Evolutionary conservation across 192 early-diverging fungal species (phyloP).

Genomic region (Mortierella claussenii): DNA sequence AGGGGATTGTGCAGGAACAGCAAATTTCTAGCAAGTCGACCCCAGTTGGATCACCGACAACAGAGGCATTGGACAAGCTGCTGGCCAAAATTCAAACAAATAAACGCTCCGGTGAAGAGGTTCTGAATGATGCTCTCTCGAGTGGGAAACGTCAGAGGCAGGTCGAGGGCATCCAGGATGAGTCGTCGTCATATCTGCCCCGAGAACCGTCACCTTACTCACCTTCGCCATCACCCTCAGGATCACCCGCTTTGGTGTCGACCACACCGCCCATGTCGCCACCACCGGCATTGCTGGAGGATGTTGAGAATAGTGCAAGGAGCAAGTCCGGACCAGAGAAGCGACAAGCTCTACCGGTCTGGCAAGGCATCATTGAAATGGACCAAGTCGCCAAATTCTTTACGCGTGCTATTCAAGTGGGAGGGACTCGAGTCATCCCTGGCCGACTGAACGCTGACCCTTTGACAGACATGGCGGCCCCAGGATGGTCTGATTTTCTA

Average conservation of each 20-base stretch:
- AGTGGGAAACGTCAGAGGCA: slow-evolving; percentile 51
- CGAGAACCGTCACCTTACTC: slow-evolving; percentile 51
- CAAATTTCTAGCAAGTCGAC: slow-evolving; percentile 22
- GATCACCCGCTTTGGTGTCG: slow-evolving; percentile 16
- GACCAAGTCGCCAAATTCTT: slow-evolving; percentile 69
- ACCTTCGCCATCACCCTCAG: slow-evolving; percentile 38
- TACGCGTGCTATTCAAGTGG: slow-evolving; percentile 67
- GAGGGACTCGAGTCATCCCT: slow-evolving; percentile 57
- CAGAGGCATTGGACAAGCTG: slow-evolving; percentile 63
- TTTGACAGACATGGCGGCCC: slow-evolving; percentile 13
- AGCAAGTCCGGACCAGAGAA: not conserved
- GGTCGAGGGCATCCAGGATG: slow-evolving; percentile 23
- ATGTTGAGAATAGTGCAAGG: slow-evolving; percentile 2
- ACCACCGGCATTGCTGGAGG: slow-evolving; percentile 33
- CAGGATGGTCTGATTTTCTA: slow-evolving; percentile 69
- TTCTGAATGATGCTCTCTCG: slow-evolving; percentile 44
- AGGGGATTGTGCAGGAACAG: slow-evolving; percentile 12
- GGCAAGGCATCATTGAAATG: slow-evolving; percentile 75
- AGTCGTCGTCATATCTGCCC: slow-evolving; percentile 29
- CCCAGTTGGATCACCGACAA: slow-evolving; percentile 38
- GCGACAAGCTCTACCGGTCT: slow-evolving; percentile 31
- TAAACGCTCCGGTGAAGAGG: slow-evolving; percentile 39
- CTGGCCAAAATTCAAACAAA: slow-evolving; percentile 60
- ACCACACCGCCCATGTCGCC: slow-evolving; percentile 28
- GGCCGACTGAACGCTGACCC: slow-evolving; percentile 8